Evolutionary conservation across 2,329 filamentous ascomycete species (phyloP).

Genomic region (Fusarium marasasianum): DNA sequence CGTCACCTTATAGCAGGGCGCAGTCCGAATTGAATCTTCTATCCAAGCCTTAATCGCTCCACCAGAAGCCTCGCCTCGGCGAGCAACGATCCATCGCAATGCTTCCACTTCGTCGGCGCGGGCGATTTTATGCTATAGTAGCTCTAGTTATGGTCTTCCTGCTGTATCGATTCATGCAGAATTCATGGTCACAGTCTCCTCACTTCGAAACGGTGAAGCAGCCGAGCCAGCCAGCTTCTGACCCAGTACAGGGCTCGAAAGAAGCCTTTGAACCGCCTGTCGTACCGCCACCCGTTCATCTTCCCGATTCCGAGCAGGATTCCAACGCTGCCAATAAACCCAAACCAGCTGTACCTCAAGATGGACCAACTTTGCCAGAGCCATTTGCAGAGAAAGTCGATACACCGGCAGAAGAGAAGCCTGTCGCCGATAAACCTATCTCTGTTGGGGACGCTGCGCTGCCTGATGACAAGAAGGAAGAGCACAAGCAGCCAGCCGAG

Average conservation of each 20-base stretch:
- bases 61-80: conserved; percentile 39
- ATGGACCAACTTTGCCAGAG: not conserved
- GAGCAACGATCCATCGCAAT: conserved; percentile 39
- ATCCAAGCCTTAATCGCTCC: not conserved
- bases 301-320: conserved; percentile 24
- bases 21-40: not conserved
- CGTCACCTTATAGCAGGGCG: not conserved
- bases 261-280: conserved; percentile 31
- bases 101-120: conserved; percentile 68
- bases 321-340: conserved; percentile 11
- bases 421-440: conserved; percentile 5
- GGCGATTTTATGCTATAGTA: conserved; percentile 67
- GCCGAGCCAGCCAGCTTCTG: conserved; percentile 12
- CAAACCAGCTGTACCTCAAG: conserved; percentile 17
- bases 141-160: conserved; percentile 65
- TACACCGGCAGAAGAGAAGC: conserved; percentile 9
- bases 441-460: conserved; percentile 5
- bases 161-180: conserved; percentile 59
- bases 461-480: not conserved
- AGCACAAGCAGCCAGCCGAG: conserved; percentile 8
- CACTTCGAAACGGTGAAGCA: conserved; percentile 15
- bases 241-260: conserved; percentile 18
- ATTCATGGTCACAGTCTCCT: conserved; percentile 49
- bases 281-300: conserved; percentile 22
- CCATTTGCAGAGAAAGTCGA: conserved; percentile 2